Percentiles rank a stretch among this genome's conserved stretches.
These are phyloP conservation scores for Sphaerulina musiva DNA, from an alignment of 2,329 filamentous ascomycete species.

Conservation along the genomic window DNA sequence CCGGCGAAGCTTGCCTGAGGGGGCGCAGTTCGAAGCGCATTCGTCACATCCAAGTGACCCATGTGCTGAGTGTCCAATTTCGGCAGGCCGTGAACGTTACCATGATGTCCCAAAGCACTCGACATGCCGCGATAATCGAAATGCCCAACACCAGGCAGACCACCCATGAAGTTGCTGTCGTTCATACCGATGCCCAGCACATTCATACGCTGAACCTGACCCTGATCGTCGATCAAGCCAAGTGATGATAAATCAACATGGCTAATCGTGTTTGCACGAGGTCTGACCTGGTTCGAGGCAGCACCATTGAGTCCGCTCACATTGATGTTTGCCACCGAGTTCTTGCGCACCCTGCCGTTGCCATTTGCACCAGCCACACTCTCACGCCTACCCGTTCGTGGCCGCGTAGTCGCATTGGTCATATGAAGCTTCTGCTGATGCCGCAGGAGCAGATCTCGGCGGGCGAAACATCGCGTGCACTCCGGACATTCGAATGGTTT, in stretches of 20 bases:
- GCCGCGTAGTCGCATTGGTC: conserved; percentile 79
- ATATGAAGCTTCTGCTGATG: conserved; percentile 99
- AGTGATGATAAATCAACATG: conserved; percentile 75
- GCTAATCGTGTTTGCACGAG: conserved; percentile 91
- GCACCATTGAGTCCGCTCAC: conserved; percentile 44
- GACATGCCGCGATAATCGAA: conserved; percentile 70
- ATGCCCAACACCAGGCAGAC: conserved; percentile 50
- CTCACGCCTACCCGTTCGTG: conserved; percentile 75
- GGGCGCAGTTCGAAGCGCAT: conserved; percentile 72
- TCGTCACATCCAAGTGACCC: conserved; percentile 52
- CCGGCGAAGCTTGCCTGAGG: conserved; percentile 62
- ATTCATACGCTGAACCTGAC: conserved; percentile 27
- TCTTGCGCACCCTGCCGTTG: conserved; percentile 77
- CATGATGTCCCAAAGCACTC: conserved; percentile 58
- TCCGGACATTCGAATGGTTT: conserved; percentile 98
- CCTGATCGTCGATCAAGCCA: conserved; percentile 40
- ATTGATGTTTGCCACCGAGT: conserved; percentile 66
- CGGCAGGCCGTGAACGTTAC: conserved; percentile 61
- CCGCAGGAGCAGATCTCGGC: conserved; percentile 80
- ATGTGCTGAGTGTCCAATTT: conserved; percentile 74
- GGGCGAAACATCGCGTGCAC: conserved; percentile 88
- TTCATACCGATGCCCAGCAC: conserved; percentile 21
- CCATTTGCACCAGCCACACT: conserved; percentile 68
- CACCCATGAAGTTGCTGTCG: conserved; percentile 49
- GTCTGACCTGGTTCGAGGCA: conserved; percentile 60